Evolutionary conservation across 225 moss, liverwort and hornwort genomes (phyloP).

Genomic region (Physcomitrium patens): DNA sequence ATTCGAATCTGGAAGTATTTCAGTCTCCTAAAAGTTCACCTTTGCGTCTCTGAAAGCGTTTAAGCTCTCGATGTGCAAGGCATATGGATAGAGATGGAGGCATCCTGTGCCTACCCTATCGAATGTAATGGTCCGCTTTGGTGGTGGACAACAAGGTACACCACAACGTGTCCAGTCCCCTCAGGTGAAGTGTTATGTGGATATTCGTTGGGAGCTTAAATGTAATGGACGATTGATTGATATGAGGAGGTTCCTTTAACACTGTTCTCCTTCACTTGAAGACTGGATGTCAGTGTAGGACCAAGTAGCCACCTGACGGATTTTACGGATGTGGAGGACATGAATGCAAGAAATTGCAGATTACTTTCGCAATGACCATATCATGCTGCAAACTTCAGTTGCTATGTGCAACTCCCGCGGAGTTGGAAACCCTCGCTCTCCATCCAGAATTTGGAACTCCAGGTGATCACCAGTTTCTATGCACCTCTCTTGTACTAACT

Average conservation of each 20-base stretch:
- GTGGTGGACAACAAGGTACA: constrained; percentile 66
- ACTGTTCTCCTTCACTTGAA: constrained; percentile 47
- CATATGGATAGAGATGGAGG: constrained; percentile 41
- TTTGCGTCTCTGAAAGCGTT: constrained; percentile 47
- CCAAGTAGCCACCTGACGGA: constrained; percentile 7
- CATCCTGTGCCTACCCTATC: constrained; percentile 49
- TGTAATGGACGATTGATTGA: constrained; percentile 34
- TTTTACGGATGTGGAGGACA: neutral
- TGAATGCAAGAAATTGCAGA: neutral
- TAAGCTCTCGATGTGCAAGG: constrained; percentile 55
- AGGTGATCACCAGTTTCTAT: constrained; percentile 31
- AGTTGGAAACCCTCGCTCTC: constrained; percentile 17
- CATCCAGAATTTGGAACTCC: constrained; percentile 25
- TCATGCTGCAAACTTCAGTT: neutral
- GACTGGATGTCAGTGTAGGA: constrained; percentile 46
- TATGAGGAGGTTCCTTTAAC: constrained; percentile 29
- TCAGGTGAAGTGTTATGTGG: constrained; percentile 44
- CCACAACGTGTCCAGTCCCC: constrained; percentile 58
- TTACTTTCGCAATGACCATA: constrained; percentile 15
- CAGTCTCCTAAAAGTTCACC: constrained; percentile 37
- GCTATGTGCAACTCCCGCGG: constrained; percentile 25
- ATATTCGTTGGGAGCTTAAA: constrained; percentile 58
- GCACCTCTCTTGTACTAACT: constrained; percentile 30
- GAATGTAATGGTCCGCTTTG: constrained; percentile 48
- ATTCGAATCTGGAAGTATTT: constrained; percentile 54